A percentile compares a stretch with the other conserved stretches of the same genome.
Conservation (phyloP, 163 green algal genomes). For the Coccomyxa subellipsoidea region DNA sequence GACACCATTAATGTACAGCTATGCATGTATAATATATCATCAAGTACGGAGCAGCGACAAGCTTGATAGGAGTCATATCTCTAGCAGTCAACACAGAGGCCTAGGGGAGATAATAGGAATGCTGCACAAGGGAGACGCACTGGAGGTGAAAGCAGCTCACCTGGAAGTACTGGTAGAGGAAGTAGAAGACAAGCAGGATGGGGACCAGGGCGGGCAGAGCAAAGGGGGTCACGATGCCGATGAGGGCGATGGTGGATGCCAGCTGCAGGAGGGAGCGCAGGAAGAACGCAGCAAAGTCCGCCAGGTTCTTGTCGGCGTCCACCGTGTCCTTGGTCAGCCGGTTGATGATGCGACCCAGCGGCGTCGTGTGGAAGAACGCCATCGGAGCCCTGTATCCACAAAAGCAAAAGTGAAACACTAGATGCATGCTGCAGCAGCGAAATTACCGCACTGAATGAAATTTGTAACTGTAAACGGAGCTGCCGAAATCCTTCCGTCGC, state of each 20-base stretch:
- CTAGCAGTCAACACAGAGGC: too few species aligned
- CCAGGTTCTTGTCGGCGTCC: conserved; percentile 53
- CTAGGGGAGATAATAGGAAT: too few species aligned
- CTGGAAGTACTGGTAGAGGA: conserved; percentile 78
- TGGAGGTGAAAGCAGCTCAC: conserved; percentile 16
- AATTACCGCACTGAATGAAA: too few species aligned
- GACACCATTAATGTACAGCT: too few species aligned
- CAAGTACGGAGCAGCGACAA: too few species aligned
- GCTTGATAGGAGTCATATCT: too few species aligned
- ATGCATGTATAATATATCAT: too few species aligned
- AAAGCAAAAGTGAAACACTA: too few species aligned
- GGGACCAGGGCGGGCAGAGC: conserved; percentile 63
- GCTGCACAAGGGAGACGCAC: too few species aligned
- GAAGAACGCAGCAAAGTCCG: conserved; percentile 32
- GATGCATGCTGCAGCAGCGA: too few species aligned
- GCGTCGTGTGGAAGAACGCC: conserved; percentile 86
- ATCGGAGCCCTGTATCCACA: conserved; percentile 56
- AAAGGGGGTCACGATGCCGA: conserved; percentile 62
- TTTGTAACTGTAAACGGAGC: too few species aligned
- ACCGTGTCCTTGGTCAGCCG: conserved; percentile 70
- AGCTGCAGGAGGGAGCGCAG: conserved; percentile 59
- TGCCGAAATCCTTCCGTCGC: too few species aligned
- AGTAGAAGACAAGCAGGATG: conserved; percentile 71
- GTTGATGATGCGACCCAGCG: conserved; percentile 82
- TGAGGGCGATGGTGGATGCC: conserved; percentile 60